Evolutionary conservation across 495 filamentous ascomycete species (phyloP).

Genomic region (Hyaloscypha finlandica): DNA sequence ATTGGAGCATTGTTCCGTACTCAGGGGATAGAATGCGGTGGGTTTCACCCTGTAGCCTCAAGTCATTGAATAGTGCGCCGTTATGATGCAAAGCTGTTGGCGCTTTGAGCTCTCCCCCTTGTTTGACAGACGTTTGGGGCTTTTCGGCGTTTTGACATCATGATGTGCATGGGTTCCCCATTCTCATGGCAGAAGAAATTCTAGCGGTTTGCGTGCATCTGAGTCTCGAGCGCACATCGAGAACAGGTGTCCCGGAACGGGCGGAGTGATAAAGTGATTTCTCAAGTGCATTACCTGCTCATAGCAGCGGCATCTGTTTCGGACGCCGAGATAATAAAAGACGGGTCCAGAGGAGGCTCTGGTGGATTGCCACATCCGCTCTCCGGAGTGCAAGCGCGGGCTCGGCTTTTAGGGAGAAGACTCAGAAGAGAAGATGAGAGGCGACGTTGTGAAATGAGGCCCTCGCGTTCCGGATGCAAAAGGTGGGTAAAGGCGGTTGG

Average conservation of each 20-base stretch:
- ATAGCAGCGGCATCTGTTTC: background rate
- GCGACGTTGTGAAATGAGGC: background rate
- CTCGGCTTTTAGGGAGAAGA: background rate
- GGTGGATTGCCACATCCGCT: background rate
- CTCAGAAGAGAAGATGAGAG: no score
- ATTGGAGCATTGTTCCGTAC: background rate
- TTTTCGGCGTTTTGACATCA: conserved; percentile 4
- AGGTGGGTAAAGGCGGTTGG: background rate
- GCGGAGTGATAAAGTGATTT: background rate
- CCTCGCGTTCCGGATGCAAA: background rate
- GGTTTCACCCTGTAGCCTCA: conserved; percentile 8
- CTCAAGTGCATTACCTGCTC: background rate
- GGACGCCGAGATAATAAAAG: background rate
- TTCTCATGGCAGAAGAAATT: background rate
- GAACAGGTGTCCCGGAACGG: background rate
- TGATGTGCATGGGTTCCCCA: background rate
- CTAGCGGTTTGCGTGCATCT: background rate
- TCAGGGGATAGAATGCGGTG: background rate
- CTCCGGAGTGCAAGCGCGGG: background rate
- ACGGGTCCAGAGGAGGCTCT: background rate
- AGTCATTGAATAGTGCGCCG: background rate
- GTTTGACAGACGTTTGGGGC: conserved; percentile 15
- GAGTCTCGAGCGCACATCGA: background rate
- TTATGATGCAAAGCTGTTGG: conserved; percentile 2
- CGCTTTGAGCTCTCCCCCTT: conserved; percentile 10